Conservation (phyloP, 2,329 filamentous ascomycete genomes). For the Pestalotiopsis sp. region DNA sequence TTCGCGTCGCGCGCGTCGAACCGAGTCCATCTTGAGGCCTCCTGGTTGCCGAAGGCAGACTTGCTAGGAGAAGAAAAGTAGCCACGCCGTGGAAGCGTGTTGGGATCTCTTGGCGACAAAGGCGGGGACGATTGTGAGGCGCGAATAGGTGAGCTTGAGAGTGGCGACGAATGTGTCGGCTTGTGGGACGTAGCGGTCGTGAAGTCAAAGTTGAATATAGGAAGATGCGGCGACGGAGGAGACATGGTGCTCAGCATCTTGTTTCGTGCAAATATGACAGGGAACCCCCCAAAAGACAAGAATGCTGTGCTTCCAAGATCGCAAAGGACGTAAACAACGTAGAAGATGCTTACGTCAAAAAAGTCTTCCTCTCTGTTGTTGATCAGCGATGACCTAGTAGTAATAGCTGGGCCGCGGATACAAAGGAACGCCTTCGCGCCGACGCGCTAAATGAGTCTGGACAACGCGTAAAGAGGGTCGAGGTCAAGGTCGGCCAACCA, state of each 20-base stretch:
- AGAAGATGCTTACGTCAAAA: background rate
- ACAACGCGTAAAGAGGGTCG: slow-evolving; percentile 10
- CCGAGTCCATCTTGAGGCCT: slow-evolving; percentile 32
- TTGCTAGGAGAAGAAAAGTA: slow-evolving; percentile 38
- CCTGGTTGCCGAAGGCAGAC: slow-evolving; percentile 6
- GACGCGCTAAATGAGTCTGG: slow-evolving; percentile 1
- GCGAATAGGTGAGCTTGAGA: slow-evolving; percentile 61
- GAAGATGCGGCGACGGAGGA: slow-evolving; percentile 23
- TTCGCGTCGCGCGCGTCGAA: slow-evolving; percentile 59
- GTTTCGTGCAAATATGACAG: slow-evolving; percentile 4
- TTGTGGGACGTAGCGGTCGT: slow-evolving; percentile 44
- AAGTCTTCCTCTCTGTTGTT: background rate
- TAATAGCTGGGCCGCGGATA: background rate
- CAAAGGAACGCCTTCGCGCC: background rate
- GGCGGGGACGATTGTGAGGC: slow-evolving; percentile 48
- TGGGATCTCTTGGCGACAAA: slow-evolving; percentile 44
- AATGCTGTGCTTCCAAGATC: background rate
- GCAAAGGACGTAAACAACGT: background rate
- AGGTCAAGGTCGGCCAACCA: background rate
- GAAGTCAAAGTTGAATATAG: slow-evolving; percentile 42
- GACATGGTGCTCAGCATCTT: slow-evolving; percentile 37
- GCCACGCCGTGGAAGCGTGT: slow-evolving; percentile 36
- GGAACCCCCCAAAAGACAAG: background rate
- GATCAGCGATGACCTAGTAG: background rate
- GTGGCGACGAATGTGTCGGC: slow-evolving; percentile 54